Percentiles rank a stretch among this genome's conserved stretches.
These are phyloP conservation scores for Phlebiopsis flavidoalba DNA, from an alignment of 768 basidiomycete genomes.

Conservation along the genomic window DNA sequence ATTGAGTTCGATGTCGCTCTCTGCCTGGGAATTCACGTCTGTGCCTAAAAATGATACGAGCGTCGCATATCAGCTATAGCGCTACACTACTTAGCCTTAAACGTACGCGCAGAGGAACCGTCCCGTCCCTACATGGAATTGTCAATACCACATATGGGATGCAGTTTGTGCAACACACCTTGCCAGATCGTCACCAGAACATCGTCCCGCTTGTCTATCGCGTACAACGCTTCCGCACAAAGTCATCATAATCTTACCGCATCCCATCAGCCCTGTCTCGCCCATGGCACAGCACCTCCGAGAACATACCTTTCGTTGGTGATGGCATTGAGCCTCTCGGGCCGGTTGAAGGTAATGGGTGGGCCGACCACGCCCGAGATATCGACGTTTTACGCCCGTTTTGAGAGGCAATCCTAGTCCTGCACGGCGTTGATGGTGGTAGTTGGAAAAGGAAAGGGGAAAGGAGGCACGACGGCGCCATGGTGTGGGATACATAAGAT, in stretches of 20 bases:
- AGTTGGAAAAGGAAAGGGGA: background rate
- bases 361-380: conserved; percentile 60
- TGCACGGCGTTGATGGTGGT: background rate
- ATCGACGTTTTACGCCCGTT: conserved; percentile 27
- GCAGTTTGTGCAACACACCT: conserved; percentile 30
- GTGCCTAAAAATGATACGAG: conserved; percentile 51
- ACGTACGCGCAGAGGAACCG: conserved; percentile 72
- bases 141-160: no score
- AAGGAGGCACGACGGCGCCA: background rate
- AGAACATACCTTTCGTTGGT: conserved; percentile 40
- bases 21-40: conserved; percentile 10
- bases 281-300: background rate
- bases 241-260: conserved; percentile 51
- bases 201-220: conserved; percentile 54
- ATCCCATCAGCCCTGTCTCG: background rate
- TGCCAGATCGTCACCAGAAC: conserved; percentile 66
- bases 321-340: conserved; percentile 55
- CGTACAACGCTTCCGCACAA: conserved; percentile 53
- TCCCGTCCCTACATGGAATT: conserved; percentile 43
- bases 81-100: background rate
- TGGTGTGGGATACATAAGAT: background rate
- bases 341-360: conserved; percentile 63
- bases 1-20: conserved; percentile 3
- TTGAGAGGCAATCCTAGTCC: background rate
- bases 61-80: background rate